Conservation (phyloP, 208 protist species). For the Leishmania gerbilli region DNA sequence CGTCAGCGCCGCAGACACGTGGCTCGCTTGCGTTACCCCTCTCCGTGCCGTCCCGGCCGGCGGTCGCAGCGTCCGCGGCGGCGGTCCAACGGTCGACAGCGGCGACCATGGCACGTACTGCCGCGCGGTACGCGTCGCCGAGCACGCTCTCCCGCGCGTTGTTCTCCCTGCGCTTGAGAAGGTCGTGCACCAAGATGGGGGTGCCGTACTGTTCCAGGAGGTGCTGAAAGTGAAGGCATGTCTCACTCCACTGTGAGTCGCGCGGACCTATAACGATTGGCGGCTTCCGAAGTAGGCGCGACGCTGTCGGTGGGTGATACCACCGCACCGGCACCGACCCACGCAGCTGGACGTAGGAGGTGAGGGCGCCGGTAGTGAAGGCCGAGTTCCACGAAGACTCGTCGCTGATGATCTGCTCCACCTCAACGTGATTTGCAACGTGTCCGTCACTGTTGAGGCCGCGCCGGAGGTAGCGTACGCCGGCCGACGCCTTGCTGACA, state of each 20-base stretch:
- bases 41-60: not conserved
- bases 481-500: slow-evolving; percentile 91
- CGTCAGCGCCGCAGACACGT: slow-evolving; percentile 18
- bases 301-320: slow-evolving; percentile 64
- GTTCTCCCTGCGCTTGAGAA: slow-evolving; percentile 92
- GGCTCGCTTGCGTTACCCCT: not conserved
- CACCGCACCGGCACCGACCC: slow-evolving; percentile 87
- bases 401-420: slow-evolving; percentile 88
- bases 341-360: slow-evolving; percentile 82
- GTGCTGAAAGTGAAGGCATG: slow-evolving; percentile 92
- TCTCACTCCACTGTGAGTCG: slow-evolving; percentile 50
- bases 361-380: slow-evolving; percentile 42
- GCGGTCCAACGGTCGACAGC: slow-evolving; percentile 9
- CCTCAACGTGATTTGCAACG: slow-evolving; percentile 90
- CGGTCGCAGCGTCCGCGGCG: not conserved
- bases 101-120: slow-evolving; percentile 64
- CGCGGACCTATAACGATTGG: slow-evolving; percentile 72
- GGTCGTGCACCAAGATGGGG: slow-evolving; percentile 92
- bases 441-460: slow-evolving; percentile 87
- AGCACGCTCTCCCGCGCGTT: slow-evolving; percentile 85
- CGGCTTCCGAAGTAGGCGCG: slow-evolving; percentile 77
- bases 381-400: slow-evolving; percentile 34
- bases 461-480: slow-evolving; percentile 95
- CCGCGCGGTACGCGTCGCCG: slow-evolving; percentile 60
- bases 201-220: slow-evolving; percentile 89